Conservation (phyloP, 139 green algal genomes). For the Micromonas pusilla region DNA sequence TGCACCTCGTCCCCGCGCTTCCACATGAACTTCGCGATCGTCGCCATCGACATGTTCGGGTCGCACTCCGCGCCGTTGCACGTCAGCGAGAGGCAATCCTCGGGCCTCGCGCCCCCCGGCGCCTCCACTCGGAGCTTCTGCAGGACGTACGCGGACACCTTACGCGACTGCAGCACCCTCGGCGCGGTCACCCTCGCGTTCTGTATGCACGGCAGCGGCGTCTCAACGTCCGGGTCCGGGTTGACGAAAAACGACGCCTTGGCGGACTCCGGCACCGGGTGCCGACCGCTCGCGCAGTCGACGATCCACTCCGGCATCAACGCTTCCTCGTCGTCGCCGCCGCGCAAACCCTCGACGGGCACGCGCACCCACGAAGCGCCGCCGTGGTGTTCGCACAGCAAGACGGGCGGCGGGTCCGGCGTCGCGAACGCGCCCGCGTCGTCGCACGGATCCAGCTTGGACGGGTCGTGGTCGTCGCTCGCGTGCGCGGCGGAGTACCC, state of each 20-base stretch:
- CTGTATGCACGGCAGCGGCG: not conserved
- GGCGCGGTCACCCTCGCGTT: not conserved
- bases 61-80: not conserved
- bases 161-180: not conserved
- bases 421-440: not conserved
- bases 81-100: not conserved
- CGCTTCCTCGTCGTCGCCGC: not conserved
- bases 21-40: not conserved
- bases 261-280: not conserved
- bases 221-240: not conserved
- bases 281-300: not conserved
- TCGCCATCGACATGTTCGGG: not conserved
- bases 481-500: not conserved
- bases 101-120: not conserved
- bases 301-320: constrained; percentile 8
- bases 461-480: not conserved
- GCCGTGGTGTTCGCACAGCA: not conserved
- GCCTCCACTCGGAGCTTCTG: constrained; percentile 7
- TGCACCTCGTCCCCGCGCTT: not conserved
- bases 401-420: not conserved
- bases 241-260: not conserved
- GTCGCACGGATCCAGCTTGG: not conserved
- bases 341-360: not conserved
- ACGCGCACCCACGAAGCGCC: not conserved
- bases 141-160: not conserved